Evolutionary conservation across 2,329 filamentous ascomycete genomes (phyloP), one percentile per base, ranked within the genome.

Genomic region (Harringtonia lauricola): DNA sequence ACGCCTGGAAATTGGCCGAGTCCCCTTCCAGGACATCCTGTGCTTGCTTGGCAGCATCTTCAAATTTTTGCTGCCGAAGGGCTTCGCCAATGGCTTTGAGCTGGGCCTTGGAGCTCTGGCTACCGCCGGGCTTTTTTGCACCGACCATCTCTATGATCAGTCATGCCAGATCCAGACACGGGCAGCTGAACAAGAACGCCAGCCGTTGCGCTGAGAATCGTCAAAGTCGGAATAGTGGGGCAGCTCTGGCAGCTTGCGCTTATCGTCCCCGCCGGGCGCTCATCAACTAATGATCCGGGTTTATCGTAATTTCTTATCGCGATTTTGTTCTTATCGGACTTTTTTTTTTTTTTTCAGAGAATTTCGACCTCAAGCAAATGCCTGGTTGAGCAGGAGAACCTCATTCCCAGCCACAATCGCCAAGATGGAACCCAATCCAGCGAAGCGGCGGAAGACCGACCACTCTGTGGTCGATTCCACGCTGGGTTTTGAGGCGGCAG

Each of bases 51-150:
- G 81, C 71, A 36, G 83, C 87, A 55, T 84, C 80, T 47, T 83
- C 81, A 67, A 81, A 95, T 56, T 92, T 83, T 54, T 85, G 76
- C 47, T 80, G 74, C 57, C 86, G 84, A 52, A 95, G 73, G 38
- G 83, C 81, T 50, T 84, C 74, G 57, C 83, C 85, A 51, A 92
- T 83, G 52, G 81, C 78, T 66, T 94, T 95, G 54, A 95, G 70
- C 47, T 81, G 77, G 42, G 81, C 74, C 66, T 94, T 95, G 58
- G 68, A 60, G 49, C 61, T 62, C 72, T 76, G 76, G 49, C 44
- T 43, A 31, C 36, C 28, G 33, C 46, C 59, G 54, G 39, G 34
- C 44, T 44, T 50, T 31, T 41, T 44, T 42, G 38, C 33, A 38
- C 48, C 49, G 15, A 46, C 48, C 46, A 49, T 49, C 13, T 15